These are phyloP conservation scores for Vitellaria paradoxa DNA, from an alignment of 179 eudicot genomes.

Conservation along the genomic window DNA sequence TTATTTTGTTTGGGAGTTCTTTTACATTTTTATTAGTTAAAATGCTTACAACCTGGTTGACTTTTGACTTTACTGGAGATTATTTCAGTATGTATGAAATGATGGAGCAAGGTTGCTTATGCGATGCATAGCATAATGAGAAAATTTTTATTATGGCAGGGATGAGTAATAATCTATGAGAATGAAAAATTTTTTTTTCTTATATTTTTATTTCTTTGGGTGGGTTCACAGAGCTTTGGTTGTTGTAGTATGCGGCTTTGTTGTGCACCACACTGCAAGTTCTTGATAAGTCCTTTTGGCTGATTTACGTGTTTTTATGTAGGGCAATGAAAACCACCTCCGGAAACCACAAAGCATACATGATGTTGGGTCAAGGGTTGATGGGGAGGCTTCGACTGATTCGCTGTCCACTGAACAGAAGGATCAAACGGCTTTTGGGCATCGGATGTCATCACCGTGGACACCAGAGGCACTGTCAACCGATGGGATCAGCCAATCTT, in stretches of 20 bases:
- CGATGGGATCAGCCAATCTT: slow-evolving; percentile 25
- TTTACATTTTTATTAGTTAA: neutral
- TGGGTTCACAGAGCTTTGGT: neutral
- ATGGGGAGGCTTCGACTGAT: slow-evolving; percentile 54
- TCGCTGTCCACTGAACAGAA: slow-evolving; percentile 44
- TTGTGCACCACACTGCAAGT: neutral
- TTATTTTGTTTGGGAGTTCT: neutral
- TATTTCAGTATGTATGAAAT: neutral
- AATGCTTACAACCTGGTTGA: neutral
- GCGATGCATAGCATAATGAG: neutral
- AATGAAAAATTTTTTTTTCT: neutral
- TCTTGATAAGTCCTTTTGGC: neutral
- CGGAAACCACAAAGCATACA: slow-evolving; percentile 32
- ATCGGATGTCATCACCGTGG: slow-evolving; percentile 39
- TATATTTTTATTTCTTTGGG: neutral
- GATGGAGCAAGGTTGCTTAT: neutral
- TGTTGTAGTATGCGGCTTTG: slow-evolving; percentile 13
- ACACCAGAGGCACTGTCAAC: slow-evolving; percentile 35
- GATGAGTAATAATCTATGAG: neutral
- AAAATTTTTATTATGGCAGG: neutral
- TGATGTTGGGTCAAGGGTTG: slow-evolving; percentile 41
- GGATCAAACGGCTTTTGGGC: slow-evolving; percentile 41
- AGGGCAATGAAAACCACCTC: slow-evolving; percentile 46
- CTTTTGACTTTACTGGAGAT: neutral
- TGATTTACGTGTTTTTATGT: slow-evolving; percentile 21